Percentiles rank a stretch among this genome's conserved stretches.
Evolutionary conservation across 2,329 filamentous ascomycete species (phyloP).

Genomic region (Ceratocystis diversiconidia): DNA sequence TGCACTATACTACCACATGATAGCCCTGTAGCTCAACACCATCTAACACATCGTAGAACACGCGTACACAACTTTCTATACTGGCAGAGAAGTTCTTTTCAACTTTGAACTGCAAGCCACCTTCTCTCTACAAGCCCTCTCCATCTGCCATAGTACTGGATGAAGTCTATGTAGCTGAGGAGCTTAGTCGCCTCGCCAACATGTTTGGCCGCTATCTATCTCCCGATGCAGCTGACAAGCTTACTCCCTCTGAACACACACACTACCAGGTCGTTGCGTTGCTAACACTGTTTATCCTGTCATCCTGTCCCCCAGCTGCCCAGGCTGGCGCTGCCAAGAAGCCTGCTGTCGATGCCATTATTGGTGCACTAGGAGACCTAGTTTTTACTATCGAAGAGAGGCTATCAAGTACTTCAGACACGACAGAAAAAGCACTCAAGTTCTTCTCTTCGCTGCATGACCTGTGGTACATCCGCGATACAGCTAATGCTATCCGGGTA

Average conservation of each 20-base stretch:
- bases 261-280: conserved; percentile 33
- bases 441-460: conserved; percentile 25
- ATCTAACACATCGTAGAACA: conserved; percentile 28
- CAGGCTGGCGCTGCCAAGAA: neutral
- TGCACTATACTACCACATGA: neutral
- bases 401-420: conserved; percentile 3
- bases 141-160: conserved; percentile 29
- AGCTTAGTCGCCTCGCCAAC: conserved; percentile 30
- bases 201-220: conserved; percentile 30
- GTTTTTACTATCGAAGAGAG: conserved; percentile 12
- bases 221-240: conserved; percentile 19
- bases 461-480: conserved; percentile 28
- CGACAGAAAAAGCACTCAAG: conserved; percentile 6
- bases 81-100: conserved; percentile 40
- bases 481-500: conserved; percentile 25
- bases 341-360: conserved; percentile 11
- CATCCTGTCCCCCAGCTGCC: conserved; percentile 1
- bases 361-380: conserved; percentile 11
- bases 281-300: conserved; percentile 24
- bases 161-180: conserved; percentile 31
- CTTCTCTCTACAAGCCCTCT: conserved; percentile 36
- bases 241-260: conserved; percentile 31
- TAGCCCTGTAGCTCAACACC: neutral
- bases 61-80: conserved; percentile 35
- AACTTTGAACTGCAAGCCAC: conserved; percentile 33